phyloP scores from a whole-genome alignment of 371 early-diverging fungal genomes.

The Haplosporangium sp. region DNA sequence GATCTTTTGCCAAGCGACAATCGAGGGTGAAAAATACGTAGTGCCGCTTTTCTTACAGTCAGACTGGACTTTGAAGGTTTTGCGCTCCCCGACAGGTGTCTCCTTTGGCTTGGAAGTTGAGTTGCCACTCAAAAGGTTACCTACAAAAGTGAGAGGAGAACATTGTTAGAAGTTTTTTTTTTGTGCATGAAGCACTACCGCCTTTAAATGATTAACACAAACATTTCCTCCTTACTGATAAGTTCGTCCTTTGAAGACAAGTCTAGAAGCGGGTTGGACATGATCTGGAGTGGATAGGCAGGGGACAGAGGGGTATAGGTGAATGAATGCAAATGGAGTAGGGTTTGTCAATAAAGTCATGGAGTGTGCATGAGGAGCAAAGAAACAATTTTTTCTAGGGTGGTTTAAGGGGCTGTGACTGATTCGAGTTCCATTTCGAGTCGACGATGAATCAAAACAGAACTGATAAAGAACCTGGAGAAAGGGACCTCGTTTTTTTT shows the following conservation, averaged over 20 bases:
- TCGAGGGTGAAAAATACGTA: not conserved
- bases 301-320: not conserved
- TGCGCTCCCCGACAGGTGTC: constrained; percentile 33
- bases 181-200: not conserved
- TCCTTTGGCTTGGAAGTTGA: constrained; percentile 10
- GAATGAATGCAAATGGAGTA: not conserved
- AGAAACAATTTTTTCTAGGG: not conserved
- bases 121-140: constrained; percentile 33
- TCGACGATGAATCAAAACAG: not conserved
- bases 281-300: not conserved
- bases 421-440: no score
- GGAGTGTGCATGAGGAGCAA: not conserved
- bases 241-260: constrained; percentile 49
- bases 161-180: not conserved
- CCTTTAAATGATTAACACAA: not conserved
- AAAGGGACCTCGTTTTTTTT: not conserved
- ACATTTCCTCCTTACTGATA: constrained; percentile 19
- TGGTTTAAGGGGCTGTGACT: not conserved
- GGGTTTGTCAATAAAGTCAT: no score
- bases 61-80: constrained; percentile 47
- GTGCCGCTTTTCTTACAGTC: constrained; percentile 24
- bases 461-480: not conserved
- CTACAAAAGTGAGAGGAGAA: constrained; percentile 2
- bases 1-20: not conserved
- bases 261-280: constrained; percentile 47